A percentile compares a stretch with the other conserved stretches of the same genome.
These are phyloP conservation scores for Laguncularia racemosa DNA, from an alignment of 345 rosid genomes.

Conservation along the genomic window DNA sequence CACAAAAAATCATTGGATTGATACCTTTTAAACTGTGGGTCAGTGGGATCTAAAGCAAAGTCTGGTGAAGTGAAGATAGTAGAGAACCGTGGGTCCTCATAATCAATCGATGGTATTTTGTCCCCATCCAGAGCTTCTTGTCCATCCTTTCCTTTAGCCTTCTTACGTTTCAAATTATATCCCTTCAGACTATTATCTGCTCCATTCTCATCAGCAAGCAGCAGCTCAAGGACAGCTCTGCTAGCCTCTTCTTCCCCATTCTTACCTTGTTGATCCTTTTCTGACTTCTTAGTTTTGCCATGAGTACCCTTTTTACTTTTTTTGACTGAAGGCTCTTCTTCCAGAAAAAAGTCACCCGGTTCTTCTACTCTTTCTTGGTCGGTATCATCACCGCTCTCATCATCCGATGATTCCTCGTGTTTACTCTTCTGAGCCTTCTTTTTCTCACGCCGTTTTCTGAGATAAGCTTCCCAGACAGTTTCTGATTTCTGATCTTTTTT, in stretches of 20 bases:
- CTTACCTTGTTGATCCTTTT: slow-evolving; percentile 20
- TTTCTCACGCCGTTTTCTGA: slow-evolving; percentile 59
- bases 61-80: slow-evolving; percentile 44
- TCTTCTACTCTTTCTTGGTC: slow-evolving; percentile 35
- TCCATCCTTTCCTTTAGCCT: slow-evolving; percentile 47
- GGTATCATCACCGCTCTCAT: slow-evolving; percentile 29
- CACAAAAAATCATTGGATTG: neutral
- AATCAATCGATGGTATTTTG: slow-evolving; percentile 53
- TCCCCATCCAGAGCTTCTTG: slow-evolving; percentile 42
- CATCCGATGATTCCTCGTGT: slow-evolving; percentile 47
- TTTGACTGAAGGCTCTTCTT: slow-evolving; percentile 47
- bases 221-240: slow-evolving; percentile 77
- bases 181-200: slow-evolving; percentile 55
- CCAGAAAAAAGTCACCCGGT: slow-evolving; percentile 63
- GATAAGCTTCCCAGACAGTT: slow-evolving; percentile 67
- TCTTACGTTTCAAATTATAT: slow-evolving; percentile 63
- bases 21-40: slow-evolving; percentile 94
- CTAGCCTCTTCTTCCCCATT: slow-evolving; percentile 46
- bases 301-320: slow-evolving; percentile 29
- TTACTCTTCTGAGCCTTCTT: slow-evolving; percentile 56
- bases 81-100: slow-evolving; percentile 68
- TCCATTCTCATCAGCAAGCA: slow-evolving; percentile 72
- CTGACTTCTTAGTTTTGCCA: slow-evolving; percentile 18
- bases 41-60: slow-evolving; percentile 87
- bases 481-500: slow-evolving; percentile 68